A percentile compares a stretch with the other conserved stretches of the same genome.
phyloP scores from a whole-genome alignment of 2,329 filamentous ascomycete genomes.

The Pseudogymnoascus sp. region DNA sequence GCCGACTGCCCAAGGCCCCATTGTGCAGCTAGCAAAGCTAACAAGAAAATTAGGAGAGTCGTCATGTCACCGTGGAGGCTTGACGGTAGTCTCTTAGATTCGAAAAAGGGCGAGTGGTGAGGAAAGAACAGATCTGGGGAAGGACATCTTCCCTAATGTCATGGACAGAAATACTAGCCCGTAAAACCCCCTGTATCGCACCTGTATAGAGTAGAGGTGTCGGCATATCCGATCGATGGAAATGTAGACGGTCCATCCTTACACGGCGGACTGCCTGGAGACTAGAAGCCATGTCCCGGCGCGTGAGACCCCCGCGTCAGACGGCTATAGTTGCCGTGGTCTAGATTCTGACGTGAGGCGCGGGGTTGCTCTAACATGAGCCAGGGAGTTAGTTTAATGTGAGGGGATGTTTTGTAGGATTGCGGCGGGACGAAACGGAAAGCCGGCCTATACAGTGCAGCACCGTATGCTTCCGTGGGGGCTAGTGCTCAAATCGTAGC shows the following conservation, averaged over 20 bases:
- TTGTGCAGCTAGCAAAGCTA: background rate
- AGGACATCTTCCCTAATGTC: background rate
- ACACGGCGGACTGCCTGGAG: background rate
- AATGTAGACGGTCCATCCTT: background rate
- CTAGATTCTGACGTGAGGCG: background rate
- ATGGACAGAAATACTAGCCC: background rate
- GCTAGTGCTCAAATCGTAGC: no score
- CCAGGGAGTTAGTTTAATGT: background rate
- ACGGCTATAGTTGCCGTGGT: background rate
- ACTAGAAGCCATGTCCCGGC: background rate
- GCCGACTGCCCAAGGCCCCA: background rate
- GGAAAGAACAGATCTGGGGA: background rate
- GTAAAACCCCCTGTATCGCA: background rate
- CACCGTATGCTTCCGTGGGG: background rate
- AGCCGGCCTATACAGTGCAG: no score
- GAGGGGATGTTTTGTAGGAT: background rate
- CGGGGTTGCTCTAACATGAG: background rate
- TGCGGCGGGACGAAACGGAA: background rate
- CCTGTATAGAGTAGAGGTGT: background rate
- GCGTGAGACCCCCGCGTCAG: background rate
- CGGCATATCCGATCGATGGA: background rate
- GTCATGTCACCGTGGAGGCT: background rate
- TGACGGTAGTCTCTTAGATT: background rate
- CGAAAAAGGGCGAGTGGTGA: background rate
- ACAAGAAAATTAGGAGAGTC: background rate